A percentile compares a stretch with the other conserved stretches of the same genome.
Evolutionary conservation across 2,329 filamentous ascomycete genomes (phyloP).

Genomic region (Xylariaceae sp.): DNA sequence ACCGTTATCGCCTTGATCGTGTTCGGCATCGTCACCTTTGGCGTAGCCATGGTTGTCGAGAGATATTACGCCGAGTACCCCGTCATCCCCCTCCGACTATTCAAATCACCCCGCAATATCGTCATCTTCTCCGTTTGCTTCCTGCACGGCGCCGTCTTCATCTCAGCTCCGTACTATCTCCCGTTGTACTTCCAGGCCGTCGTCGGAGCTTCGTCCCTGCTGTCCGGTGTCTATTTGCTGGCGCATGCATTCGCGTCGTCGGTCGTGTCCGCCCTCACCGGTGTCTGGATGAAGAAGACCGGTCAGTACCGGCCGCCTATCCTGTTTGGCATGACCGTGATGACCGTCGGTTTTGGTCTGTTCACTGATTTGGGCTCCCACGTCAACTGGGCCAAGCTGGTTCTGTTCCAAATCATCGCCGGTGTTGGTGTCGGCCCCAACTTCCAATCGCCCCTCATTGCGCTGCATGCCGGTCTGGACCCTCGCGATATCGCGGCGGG

Average conservation of each 20-base stretch:
- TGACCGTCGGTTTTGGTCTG: constrained; percentile 60
- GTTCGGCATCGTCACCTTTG: constrained; percentile 61
- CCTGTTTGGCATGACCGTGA: constrained; percentile 51
- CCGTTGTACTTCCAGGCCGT: constrained; percentile 75
- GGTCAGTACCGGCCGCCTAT: constrained; percentile 61
- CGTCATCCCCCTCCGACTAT: constrained; percentile 69
- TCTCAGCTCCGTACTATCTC: constrained; percentile 72
- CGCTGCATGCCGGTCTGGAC: constrained; percentile 58
- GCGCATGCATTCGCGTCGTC: constrained; percentile 65
- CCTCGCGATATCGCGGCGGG: constrained; percentile 62
- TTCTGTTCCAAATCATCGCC: constrained; percentile 58
- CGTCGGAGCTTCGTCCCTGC: constrained; percentile 55
- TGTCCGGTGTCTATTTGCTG: constrained; percentile 65
- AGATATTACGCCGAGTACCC: constrained; percentile 69
- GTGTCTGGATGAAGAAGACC: constrained; percentile 56
- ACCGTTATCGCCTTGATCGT: constrained; percentile 72
- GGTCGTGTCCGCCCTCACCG: constrained; percentile 52
- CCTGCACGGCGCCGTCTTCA: constrained; percentile 71
- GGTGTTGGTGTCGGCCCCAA: constrained; percentile 63
- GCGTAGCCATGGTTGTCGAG: constrained; percentile 67
- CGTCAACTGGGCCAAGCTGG: constrained; percentile 50
- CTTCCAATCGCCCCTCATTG: constrained; percentile 64
- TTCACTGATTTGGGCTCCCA: constrained; percentile 56
- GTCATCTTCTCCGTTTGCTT: constrained; percentile 63
- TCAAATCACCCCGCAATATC: constrained; percentile 60